Base-by-base conservation (phyloP, 2,329 filamentous ascomycete species). In the Trichophyton simii region DNA sequence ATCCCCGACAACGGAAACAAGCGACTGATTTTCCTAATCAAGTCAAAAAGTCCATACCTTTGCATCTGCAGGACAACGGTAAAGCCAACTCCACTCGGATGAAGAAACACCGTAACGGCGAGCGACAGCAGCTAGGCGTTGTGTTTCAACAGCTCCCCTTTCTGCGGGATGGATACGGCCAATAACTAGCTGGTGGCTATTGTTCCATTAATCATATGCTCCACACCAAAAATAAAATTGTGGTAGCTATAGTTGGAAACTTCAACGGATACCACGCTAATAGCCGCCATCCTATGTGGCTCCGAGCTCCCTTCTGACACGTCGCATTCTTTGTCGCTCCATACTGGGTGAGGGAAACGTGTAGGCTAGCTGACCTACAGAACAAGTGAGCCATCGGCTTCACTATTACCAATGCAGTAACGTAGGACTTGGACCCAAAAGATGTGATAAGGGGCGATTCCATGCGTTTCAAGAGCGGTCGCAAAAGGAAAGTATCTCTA, bases 31-130 rank as follows among this genome's bases (percentile, higher is more conserved):
- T 38, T 65, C 70, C 69, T 65, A 71, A 71, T 69, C 60, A 58
- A 67, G 70, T 71, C 67, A 71, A 71, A 68, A 71, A 60, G 63
- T 70, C 70, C 68, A 67, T 67, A 52, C 44, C 18, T 41, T 18
- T 58, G 34, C 34, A 58, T 28, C n/a, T 58, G 36, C 36, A 20
- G 42, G 15, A 22, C 28, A 28, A 18, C n/a, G n/a, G 34, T 25
- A 9, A 28, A n/a, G 20, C 20, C 13, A 31, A 36, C 52, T 28
- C 52, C 25, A 36, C 31, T 9, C 28, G 20, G 25, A 36, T 18
- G 13, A 20, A 55, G 18, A 36, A n/a, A 13, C 34, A 18, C n/a
- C 6, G 28, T 25, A 52, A 22, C 25, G 25, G 25, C 46, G 22
- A 6, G 25, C 46, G 22, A 6, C 22, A 52, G 46, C 25, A 28